These are phyloP conservation scores for Sordaria brevicollis DNA, from an alignment of 495 filamentous ascomycete species.

Conservation along the genomic window DNA sequence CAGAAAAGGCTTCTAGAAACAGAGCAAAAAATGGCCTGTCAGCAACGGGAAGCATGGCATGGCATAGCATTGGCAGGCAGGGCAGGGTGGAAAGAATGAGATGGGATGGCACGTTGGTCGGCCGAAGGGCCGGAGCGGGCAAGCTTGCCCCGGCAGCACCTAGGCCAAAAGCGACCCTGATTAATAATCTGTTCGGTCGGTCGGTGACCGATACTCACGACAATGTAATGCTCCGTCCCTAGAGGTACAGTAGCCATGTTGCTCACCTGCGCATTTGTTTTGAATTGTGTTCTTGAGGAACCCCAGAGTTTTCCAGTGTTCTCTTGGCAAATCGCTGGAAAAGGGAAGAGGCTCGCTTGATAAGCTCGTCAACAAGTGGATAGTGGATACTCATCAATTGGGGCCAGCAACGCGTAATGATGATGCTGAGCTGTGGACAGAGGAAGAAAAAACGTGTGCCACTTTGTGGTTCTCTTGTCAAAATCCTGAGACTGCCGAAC, in stretches of 20 bases:
- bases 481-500: not conserved
- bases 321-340: not conserved
- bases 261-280: not conserved
- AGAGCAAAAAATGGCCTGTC: not conserved
- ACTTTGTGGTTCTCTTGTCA: too few relatives aligned
- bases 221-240: not conserved
- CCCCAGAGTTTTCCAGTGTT: not conserved
- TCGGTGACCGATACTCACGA: not conserved
- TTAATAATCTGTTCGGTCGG: not conserved
- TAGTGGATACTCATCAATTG: not conserved
- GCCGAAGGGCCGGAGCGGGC: not conserved
- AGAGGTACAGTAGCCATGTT: too few relatives aligned
- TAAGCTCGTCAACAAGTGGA: not conserved
- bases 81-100: not conserved
- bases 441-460: not conserved
- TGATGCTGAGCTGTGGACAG: not conserved
- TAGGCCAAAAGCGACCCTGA: not conserved
- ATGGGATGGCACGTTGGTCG: not conserved
- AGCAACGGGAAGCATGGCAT: not conserved
- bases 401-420: not conserved
- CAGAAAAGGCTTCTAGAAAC: not conserved
- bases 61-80: too few relatives aligned
- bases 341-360: not conserved
- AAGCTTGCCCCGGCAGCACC: not conserved
- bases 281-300: not conserved